Evolutionary conservation across 352 stramenopile genomes (phyloP).

Genomic region (Phytophthora boehmeriae): DNA sequence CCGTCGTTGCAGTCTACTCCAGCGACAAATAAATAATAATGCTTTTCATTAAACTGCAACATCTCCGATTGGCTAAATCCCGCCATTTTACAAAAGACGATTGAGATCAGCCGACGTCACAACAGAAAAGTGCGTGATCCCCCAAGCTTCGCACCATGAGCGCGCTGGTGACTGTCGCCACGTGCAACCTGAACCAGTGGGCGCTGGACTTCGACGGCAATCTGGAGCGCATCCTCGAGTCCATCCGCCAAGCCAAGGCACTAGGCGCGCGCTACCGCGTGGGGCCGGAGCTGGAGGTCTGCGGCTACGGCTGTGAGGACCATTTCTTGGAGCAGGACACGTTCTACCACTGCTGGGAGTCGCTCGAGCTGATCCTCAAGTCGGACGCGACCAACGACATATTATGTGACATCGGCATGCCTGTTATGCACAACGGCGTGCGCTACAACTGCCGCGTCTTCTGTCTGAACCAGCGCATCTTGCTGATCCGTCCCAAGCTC

Average conservation of each 20-base stretch:
- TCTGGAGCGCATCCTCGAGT: conserved; percentile 90
- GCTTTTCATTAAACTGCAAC: too few relatives aligned
- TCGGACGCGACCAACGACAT: conserved; percentile 92
- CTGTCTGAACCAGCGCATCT: conserved; percentile 92
- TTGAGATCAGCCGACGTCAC: conserved; percentile 3
- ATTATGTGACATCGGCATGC: conserved; percentile 98
- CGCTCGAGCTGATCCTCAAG: conserved; percentile 86
- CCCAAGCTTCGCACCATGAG: conserved; percentile 53
- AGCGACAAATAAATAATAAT: conserved; percentile 67
- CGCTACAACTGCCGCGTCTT: conserved; percentile 99
- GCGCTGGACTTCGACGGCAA: conserved; percentile 99
- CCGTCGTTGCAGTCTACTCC: conserved; percentile 94
- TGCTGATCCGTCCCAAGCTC: conserved; percentile 95
- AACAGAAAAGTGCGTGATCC: conserved; percentile 12
- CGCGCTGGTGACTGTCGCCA: conserved; percentile 94
- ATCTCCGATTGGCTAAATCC: too few relatives aligned
- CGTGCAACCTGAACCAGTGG: conserved; percentile 99
- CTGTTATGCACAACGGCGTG: conserved; percentile 94
- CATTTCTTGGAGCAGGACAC: conserved; percentile 99
- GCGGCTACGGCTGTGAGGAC: conserved; percentile 99
- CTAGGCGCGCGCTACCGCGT: conserved; percentile 92
- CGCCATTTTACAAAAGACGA: too few relatives aligned
- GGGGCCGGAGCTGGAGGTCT: conserved; percentile 98
- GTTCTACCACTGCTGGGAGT: conserved; percentile 98
- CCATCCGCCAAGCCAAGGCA: conserved; percentile 90